Evolutionary conservation across 2,329 filamentous ascomycete genomes (phyloP).

Genomic region (Phialophora tarda): DNA sequence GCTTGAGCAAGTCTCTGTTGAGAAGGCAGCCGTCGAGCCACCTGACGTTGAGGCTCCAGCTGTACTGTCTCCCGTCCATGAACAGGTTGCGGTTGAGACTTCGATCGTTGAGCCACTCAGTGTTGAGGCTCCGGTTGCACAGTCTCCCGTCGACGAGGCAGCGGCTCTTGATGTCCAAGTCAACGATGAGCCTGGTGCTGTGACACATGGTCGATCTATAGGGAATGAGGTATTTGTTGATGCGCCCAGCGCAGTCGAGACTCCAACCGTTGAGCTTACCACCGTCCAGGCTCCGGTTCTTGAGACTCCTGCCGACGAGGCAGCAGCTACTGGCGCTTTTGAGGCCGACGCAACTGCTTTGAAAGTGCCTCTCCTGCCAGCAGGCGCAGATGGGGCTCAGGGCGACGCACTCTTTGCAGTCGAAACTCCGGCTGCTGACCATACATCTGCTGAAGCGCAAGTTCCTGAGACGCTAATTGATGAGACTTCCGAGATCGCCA

Average conservation of each 20-base stretch:
- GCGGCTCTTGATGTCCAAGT: not conserved
- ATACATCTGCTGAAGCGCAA: not conserved
- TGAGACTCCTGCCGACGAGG: not conserved
- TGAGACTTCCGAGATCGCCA: not conserved
- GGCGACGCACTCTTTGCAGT: not conserved
- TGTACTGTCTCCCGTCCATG: not conserved
- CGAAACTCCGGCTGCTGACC: not conserved
- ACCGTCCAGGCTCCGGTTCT: conserved; percentile 2
- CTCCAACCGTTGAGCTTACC: not conserved
- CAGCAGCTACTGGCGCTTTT: not conserved
- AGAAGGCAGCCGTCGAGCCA: not conserved
- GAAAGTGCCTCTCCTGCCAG: not conserved
- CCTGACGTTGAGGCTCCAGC: not conserved
- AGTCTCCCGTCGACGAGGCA: not conserved
- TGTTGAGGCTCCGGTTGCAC: not conserved
- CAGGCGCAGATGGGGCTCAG: not conserved
- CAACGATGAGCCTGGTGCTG: not conserved
- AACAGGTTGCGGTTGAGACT: not conserved
- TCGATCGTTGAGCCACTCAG: not conserved
- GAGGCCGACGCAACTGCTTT: not conserved
- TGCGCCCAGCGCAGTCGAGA: not conserved
- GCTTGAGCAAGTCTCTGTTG: not conserved
- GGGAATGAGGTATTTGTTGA: not conserved
- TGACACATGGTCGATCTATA: not conserved
- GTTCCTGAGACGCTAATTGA: not conserved